Conservation (phyloP, 129 eudicot genomes). For the Chrysanthemum seticuspe region DNA sequence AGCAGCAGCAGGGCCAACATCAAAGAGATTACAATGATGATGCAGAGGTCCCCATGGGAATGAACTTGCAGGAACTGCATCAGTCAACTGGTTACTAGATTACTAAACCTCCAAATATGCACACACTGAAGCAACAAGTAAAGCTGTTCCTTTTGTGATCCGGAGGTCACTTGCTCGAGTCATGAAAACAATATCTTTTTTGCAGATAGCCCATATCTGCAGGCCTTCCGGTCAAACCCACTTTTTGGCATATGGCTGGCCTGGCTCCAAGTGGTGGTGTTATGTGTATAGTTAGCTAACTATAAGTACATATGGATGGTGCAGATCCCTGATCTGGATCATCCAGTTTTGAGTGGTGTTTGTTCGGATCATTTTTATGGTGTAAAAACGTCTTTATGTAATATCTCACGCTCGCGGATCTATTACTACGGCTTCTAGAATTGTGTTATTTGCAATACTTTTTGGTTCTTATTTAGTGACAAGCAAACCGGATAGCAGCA, state of each 20-base stretch:
- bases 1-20: conserved; percentile 8
- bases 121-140: not conserved
- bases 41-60: conserved; percentile 41
- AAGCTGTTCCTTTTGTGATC: conserved; percentile 14
- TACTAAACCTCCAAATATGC: conserved; percentile 16
- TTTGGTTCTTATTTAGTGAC: too few relatives aligned
- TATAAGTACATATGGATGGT: conserved; percentile 26
- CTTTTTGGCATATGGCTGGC: conserved; percentile 18
- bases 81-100: conserved; percentile 20
- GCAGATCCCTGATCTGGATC: conserved; percentile 1
- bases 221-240: not conserved
- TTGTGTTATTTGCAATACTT: too few relatives aligned
- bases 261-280: conserved; percentile 13
- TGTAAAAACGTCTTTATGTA: conserved; percentile 22
- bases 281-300: conserved; percentile 26
- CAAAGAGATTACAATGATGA: conserved; percentile 32
- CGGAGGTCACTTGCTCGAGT: conserved; percentile 18
- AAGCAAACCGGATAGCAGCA: too few relatives aligned
- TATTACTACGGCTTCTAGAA: not conserved
- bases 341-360: conserved; percentile 32
- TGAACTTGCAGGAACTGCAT: conserved; percentile 20
- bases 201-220: conserved; percentile 15
- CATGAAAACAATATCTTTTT: conserved; percentile 16
- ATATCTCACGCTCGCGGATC: conserved; percentile 1
- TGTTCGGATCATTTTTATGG: conserved; percentile 27